Evolutionary conservation across 768 basidiomycete genomes (phyloP).

Genomic region (Calvatia gigantea): DNA sequence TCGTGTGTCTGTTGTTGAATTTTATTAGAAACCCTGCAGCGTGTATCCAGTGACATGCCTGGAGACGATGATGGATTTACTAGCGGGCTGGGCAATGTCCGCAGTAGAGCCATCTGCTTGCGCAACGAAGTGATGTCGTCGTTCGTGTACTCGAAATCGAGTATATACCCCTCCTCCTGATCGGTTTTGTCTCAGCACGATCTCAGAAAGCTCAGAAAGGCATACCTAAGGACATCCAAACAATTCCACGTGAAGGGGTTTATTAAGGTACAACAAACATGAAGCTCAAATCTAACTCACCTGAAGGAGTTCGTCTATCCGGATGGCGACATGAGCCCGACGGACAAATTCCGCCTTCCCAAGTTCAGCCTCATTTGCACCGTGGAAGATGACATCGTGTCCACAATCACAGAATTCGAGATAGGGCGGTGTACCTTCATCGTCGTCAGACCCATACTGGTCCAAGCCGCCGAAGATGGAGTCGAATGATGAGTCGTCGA

Average conservation of each 20-base stretch:
- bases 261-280: slow-evolving; percentile 13
- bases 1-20: slow-evolving; percentile 23
- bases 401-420: slow-evolving; percentile 66
- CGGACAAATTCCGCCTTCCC: slow-evolving; percentile 67
- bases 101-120: slow-evolving; percentile 59
- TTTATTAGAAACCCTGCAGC: slow-evolving; percentile 10
- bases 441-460: slow-evolving; percentile 72
- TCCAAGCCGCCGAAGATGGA: slow-evolving; percentile 52
- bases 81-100: slow-evolving; percentile 45
- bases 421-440: slow-evolving; percentile 56
- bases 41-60: slow-evolving; percentile 34
- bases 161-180: slow-evolving; percentile 71
- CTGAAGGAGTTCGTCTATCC: slow-evolving; percentile 80
- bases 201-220: neutral
- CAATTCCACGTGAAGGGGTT: neutral
- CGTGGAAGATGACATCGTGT: slow-evolving; percentile 61
- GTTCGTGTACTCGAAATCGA: slow-evolving; percentile 79
- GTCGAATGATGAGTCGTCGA: slow-evolving; percentile 46
- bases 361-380: slow-evolving; percentile 55
- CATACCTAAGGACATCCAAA: slow-evolving; percentile 10
- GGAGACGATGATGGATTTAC: slow-evolving; percentile 44
- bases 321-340: slow-evolving; percentile 68
- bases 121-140: slow-evolving; percentile 66
- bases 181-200: neutral
- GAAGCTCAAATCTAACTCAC: slow-evolving; percentile 37